Evolutionary conservation across 2,329 filamentous ascomycete genomes (phyloP).

Genomic region (Dothistroma pini): DNA sequence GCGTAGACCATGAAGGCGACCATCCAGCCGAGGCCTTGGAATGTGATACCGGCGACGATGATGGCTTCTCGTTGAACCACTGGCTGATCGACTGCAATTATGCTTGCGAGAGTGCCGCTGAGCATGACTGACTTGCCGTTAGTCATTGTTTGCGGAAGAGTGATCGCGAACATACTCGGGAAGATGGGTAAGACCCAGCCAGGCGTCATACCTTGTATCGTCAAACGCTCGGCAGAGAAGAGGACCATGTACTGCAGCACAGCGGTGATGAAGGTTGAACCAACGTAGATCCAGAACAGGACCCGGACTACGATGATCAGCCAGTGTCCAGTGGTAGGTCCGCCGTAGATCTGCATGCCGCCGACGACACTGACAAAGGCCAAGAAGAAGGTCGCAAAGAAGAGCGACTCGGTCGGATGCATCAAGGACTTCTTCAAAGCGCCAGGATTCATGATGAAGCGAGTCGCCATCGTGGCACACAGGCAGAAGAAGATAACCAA

Average conservation of each 20-base stretch:
- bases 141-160: conserved; percentile 57
- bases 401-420: conserved; percentile 51
- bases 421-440: conserved; percentile 46
- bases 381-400: conserved; percentile 44
- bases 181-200: conserved; percentile 26
- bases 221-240: conserved; percentile 21
- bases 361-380: conserved; percentile 53
- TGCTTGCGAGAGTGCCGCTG: conserved; percentile 13
- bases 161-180: conserved; percentile 50
- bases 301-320: conserved; percentile 58
- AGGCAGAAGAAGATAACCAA: conserved; percentile 45
- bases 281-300: conserved; percentile 67
- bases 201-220: conserved; percentile 24
- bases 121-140: conserved; percentile 17
- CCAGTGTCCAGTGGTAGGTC: conserved; percentile 51
- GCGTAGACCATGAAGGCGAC: conserved; percentile 42
- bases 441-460: conserved; percentile 46
- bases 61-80: conserved; percentile 36
- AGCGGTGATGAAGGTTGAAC: conserved; percentile 56
- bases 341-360: conserved; percentile 62
- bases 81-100: conserved; percentile 28
- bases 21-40: conserved; percentile 46
- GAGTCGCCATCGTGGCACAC: conserved; percentile 34
- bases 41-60: conserved; percentile 41
- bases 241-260: conserved; percentile 49